Evolutionary conservation across 495 filamentous ascomycete species (phyloP), one percentile per base, ranked within the genome.

Genomic region (Melanomma pulvis-pyrius): DNA sequence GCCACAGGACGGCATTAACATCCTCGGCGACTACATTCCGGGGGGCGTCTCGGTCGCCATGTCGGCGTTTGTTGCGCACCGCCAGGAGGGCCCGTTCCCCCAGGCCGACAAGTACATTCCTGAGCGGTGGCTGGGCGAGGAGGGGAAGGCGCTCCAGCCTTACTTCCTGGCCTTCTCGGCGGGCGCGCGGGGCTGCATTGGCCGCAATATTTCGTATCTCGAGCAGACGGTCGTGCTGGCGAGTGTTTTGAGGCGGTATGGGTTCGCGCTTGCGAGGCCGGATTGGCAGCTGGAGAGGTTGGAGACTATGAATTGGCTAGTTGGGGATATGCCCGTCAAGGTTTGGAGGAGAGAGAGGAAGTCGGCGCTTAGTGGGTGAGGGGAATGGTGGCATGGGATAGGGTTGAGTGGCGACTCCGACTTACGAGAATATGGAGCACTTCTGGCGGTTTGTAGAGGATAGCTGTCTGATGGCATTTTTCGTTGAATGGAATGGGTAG

Each of bases 91-190:
- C 0, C 41, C 59, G 0, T 75, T 72, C 28, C 68, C 68, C 1
- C 52, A 76, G 15, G 61, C 71, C 11, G 68, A 74, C 11, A 55
- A 54, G 17, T 76, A 59, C 46, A 63, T 65, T 25, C 74, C 74
- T 0, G 63, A 78, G 34, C 66, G 74, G 3, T 76, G 70, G 72
- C 52, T 76, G 8, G 70, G 66, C 2, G 70, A 71, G 17, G 39
- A 67, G 17, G 52, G 51, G 24, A 73, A 73, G 47, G 49, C 55
- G 15, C 47, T 73, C 28, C 67, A 70, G 32, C 52, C 62, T n/a
- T 55, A 57, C 46, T 70, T 70, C 44, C n/a, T 73, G n/a, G 54
- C 55, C 15, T 73, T 73, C 58, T 59, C 69, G 26, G 63, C 70
- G 11, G 70, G 70, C n/a, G 55, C 70, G 21, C 2, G 70, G 34